A percentile compares a stretch with the other conserved stretches of the same genome.
Evolutionary conservation across 1,284 basidiomycete genomes (phyloP).

Genomic region (Amylostereum areolatum): DNA sequence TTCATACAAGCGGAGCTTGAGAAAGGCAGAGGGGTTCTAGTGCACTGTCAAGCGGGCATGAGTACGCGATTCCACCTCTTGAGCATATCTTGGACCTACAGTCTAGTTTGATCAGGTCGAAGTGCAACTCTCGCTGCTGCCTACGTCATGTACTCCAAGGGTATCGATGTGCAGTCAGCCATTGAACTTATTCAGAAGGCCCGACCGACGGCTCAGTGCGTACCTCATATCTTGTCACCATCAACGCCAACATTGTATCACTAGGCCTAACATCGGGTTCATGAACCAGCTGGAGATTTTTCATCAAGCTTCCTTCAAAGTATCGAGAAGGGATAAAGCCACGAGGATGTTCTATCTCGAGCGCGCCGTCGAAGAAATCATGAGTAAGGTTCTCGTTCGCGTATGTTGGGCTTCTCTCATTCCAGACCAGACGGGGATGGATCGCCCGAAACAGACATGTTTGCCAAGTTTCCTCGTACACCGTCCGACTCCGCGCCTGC

Average conservation of each 20-base stretch:
- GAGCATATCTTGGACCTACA: neutral
- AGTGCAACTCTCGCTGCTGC: constrained; percentile 80
- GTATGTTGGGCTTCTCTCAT: neutral
- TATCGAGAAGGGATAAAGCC: constrained; percentile 62
- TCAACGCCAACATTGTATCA: neutral
- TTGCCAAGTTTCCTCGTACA: constrained; percentile 66
- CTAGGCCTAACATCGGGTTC: constrained; percentile 77
- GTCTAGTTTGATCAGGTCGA: constrained; percentile 43
- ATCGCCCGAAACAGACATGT: constrained; percentile 61
- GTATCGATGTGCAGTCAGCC: constrained; percentile 61
- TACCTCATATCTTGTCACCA: constrained; percentile 9
- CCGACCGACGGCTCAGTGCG: constrained; percentile 67
- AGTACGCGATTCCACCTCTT: constrained; percentile 44
- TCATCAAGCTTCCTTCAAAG: constrained; percentile 62
- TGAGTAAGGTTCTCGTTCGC: constrained; percentile 50
- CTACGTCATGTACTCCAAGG: constrained; percentile 73
- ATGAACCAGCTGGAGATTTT: constrained; percentile 74
- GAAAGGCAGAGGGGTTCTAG: constrained; percentile 70
- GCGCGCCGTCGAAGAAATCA: constrained; percentile 63
- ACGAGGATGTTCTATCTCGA: constrained; percentile 81
- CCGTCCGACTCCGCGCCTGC: constrained; percentile 56
- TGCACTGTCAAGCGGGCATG: constrained; percentile 85
- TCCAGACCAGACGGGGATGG: constrained; percentile 62
- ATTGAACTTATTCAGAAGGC: constrained; percentile 59
- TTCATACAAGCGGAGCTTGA: constrained; percentile 76